A percentile compares a stretch with the other conserved stretches of the same genome.
phyloP scores from a whole-genome alignment of 2,329 filamentous ascomycete species.

The Sporothrix protearum region DNA sequence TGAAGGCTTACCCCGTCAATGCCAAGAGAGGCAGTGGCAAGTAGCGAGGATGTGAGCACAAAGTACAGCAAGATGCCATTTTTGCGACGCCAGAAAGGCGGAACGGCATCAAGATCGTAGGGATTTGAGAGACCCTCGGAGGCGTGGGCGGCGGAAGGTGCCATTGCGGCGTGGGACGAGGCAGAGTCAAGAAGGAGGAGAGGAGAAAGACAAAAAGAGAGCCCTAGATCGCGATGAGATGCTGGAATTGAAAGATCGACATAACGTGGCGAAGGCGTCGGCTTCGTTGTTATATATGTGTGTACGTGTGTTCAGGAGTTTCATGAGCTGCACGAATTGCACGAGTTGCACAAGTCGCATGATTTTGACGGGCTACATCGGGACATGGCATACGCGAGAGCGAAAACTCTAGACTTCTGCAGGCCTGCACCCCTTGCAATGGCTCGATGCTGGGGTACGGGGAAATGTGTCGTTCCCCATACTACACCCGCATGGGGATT shows the following conservation, averaged over 20 bases:
- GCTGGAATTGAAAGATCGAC: not conserved
- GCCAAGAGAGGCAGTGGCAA: conserved; percentile 42
- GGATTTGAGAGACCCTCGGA: conserved; percentile 33
- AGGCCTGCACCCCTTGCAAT: conserved; percentile 31
- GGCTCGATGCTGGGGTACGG: not conserved
- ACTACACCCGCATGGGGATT: not conserved
- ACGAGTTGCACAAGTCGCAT: not conserved
- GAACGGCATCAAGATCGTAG: conserved; percentile 35
- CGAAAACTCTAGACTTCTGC: not conserved
- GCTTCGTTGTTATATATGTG: not conserved
- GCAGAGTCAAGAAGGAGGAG: not conserved
- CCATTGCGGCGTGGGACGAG: not conserved
- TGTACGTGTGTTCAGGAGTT: not conserved
- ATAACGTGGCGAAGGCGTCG: not conserved
- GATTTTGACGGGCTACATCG: not conserved
- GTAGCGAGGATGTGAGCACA: conserved; percentile 39
- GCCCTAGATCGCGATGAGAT: not conserved
- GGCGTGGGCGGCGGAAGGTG: not conserved
- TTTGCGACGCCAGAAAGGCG: conserved; percentile 39
- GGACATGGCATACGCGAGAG: not conserved
- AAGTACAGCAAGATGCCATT: conserved; percentile 45
- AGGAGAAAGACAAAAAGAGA: not conserved
- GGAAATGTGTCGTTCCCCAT: not conserved
- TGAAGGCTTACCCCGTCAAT: conserved; percentile 40
- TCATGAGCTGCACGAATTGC: not conserved